Evolutionary conservation across 2,329 filamentous ascomycete species (phyloP).

Genomic region (Venturia aucupariae): DNA sequence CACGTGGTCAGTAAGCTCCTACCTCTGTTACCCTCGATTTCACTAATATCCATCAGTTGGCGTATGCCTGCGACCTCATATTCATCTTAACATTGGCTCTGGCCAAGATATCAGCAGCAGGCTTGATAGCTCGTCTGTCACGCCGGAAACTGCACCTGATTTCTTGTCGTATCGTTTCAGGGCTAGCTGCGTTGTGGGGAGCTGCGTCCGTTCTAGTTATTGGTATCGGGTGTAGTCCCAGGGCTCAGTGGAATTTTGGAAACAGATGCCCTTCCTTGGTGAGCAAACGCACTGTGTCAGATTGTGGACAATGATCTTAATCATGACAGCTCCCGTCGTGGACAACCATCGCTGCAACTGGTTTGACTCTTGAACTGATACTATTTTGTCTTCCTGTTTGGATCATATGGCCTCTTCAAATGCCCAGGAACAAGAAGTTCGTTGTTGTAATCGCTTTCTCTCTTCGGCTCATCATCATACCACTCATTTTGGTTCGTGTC

Average conservation of each 20-base stretch:
- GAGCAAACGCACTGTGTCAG: not conserved
- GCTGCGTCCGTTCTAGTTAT: conserved; percentile 17
- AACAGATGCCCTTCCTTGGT: conserved; percentile 14
- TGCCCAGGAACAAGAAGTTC: conserved; percentile 21
- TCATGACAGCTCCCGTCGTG: conserved; percentile 16
- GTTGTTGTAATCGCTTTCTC: conserved; percentile 23
- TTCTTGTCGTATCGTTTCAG: conserved; percentile 15
- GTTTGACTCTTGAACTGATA: conserved; percentile 21
- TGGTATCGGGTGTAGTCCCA: conserved; percentile 15
- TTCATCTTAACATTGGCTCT: conserved; percentile 18
- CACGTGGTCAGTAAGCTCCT: not conserved
- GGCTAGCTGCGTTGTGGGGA: conserved; percentile 16
- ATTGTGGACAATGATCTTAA: not conserved
- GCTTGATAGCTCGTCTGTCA: conserved; percentile 18
- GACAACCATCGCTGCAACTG: conserved; percentile 18
- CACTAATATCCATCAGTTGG: conserved; percentile 1
- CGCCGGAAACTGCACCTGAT: conserved; percentile 15
- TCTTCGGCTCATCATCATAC: conserved; percentile 18
- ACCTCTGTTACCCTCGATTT: not conserved
- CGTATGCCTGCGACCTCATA: conserved; percentile 16
- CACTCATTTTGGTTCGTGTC: not conserved
- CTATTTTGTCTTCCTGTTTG: conserved; percentile 21
- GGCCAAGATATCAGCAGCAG: conserved; percentile 17
- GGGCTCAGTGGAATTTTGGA: conserved; percentile 9
- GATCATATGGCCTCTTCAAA: conserved; percentile 23